Conservation (phyloP, 495 filamentous ascomycete genomes). For the Neurospora tetraspora region DNA sequence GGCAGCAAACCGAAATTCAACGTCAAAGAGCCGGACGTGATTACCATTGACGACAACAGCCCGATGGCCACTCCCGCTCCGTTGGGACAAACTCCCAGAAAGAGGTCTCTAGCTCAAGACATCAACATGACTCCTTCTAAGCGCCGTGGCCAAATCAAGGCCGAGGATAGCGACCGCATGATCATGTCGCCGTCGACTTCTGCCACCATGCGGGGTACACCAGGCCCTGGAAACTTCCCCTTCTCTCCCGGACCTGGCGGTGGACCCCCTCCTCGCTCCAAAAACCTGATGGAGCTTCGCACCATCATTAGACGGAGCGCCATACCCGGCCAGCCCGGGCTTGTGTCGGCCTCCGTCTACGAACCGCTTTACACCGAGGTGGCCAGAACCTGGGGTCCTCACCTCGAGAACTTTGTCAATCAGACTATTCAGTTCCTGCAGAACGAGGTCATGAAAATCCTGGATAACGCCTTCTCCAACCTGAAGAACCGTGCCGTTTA, state of each 20-base stretch:
- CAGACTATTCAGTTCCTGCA: conserved; percentile 26
- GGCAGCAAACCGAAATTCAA: conserved; percentile 34
- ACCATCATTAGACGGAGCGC: conserved; percentile 25
- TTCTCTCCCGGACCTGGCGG: background rate
- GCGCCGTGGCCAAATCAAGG: conserved; percentile 9
- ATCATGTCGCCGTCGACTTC: conserved; percentile 2
- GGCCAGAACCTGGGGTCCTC: conserved; percentile 25
- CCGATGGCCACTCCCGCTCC: conserved; percentile 13
- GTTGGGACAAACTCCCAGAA: conserved; percentile 2
- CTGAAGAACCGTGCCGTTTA: conserved; percentile 33
- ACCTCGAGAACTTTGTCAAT: conserved; percentile 23
- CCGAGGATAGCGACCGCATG: conserved; percentile 4
- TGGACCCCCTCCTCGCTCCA: background rate
- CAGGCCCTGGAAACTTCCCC: background rate
- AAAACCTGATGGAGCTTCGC: conserved; percentile 26
- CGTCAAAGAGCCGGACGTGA: conserved; percentile 17
- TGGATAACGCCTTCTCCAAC: conserved; percentile 25
- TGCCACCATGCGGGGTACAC: background rate
- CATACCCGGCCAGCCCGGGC: conserved; percentile 33
- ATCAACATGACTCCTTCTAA: background rate
- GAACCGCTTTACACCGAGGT: conserved; percentile 28
- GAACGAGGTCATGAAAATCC: conserved; percentile 16
- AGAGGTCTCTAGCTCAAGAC: conserved; percentile 8
- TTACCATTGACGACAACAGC: conserved; percentile 18
- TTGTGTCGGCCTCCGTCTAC: conserved; percentile 32